phyloP scores from a whole-genome alignment of 2,329 filamentous ascomycete genomes.

The Nemania sp. region DNA sequence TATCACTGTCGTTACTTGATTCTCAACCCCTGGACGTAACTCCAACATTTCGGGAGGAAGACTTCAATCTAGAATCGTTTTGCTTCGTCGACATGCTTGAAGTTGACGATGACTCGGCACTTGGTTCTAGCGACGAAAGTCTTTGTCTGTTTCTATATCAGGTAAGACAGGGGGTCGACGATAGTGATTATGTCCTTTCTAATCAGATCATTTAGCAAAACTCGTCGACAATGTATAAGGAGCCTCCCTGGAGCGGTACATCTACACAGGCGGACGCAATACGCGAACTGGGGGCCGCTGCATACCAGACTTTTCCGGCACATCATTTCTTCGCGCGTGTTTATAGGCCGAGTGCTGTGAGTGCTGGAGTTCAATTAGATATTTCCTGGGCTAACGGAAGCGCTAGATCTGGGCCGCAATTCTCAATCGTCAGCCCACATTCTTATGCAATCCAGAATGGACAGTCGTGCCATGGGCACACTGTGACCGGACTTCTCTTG shows the following conservation, averaged over 20 bases:
- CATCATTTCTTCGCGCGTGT: slow-evolving; percentile 70
- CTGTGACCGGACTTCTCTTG: slow-evolving; percentile 64
- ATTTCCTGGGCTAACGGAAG: slow-evolving; percentile 31
- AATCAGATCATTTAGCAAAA: slow-evolving; percentile 56
- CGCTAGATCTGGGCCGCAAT: slow-evolving; percentile 57
- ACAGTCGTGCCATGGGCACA: slow-evolving; percentile 62
- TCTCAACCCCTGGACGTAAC: slow-evolving; percentile 56
- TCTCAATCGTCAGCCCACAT: slow-evolving; percentile 62
- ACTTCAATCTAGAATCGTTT: slow-evolving; percentile 58
- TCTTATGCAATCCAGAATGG: slow-evolving; percentile 66
- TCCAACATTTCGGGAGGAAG: slow-evolving; percentile 51
- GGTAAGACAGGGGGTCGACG: slow-evolving; percentile 52
- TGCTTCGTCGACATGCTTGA: slow-evolving; percentile 58
- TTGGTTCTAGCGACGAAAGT: slow-evolving; percentile 53
- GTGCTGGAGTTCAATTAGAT: slow-evolving; percentile 42
- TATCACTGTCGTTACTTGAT: slow-evolving; percentile 55
- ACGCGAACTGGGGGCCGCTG: slow-evolving; percentile 58
- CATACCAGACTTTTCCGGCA: slow-evolving; percentile 64
- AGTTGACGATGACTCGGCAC: slow-evolving; percentile 44
- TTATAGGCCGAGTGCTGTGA: slow-evolving; percentile 65
- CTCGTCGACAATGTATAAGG: slow-evolving; percentile 52
- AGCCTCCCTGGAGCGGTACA: slow-evolving; percentile 55
- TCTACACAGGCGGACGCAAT: slow-evolving; percentile 54
- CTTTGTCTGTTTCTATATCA: slow-evolving; percentile 67
- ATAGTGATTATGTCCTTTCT: slow-evolving; percentile 21